Base-by-base conservation (phyloP, 352 stramenopile genomes). In the Pythium periplocum region DNA sequence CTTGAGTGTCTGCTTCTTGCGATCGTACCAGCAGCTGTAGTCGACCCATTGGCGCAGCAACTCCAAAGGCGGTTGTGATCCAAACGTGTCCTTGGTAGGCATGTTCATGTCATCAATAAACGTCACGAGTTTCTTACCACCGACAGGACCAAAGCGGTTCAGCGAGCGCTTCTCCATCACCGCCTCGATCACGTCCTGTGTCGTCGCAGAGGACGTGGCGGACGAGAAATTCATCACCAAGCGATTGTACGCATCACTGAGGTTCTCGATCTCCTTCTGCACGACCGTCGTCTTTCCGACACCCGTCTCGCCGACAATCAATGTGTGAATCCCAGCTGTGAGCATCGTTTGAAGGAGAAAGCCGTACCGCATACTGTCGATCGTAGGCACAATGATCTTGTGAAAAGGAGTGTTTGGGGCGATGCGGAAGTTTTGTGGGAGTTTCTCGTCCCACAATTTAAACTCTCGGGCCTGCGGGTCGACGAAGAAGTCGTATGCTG, bases 61-160 rank as follows among this genome's bases (percentile, higher is more conserved):
- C 50, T 96, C 91, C 2, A 98, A 67, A 0, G 92, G 88, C 1
- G 91, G 87, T 51, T 98, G 92, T 4, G 90, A 95, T 12, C 89
- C 90, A 55, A 96, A 97, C 49, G 75, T 66, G 53, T 97, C 90
- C 53, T 92, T 92, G 7, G 82, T 86, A 3, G 88, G 88, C 87
- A 97, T 96, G 60, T 97, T 97, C 66, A 97, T 73, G 55, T 97
- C 90, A 47, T 97, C 89, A 33, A 97, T 87, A 57, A 97, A 97
- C 11, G 86, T 94, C 37, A 97, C 73, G 0, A 97, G 71, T 44
- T 90, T 90, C 62, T 96, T 96, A 35, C 83, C 83, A 10, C 75
- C 81, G 0, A 93, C 72, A 10, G 90, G 90, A 1, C 90, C 90
- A 31, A 95, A 97, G 0, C 83, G 76, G 52, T 96, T 96, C 38